These are phyloP conservation scores for Chionographis japonica DNA, from an alignment of 106 monocot genomes.

Conservation along the genomic window DNA sequence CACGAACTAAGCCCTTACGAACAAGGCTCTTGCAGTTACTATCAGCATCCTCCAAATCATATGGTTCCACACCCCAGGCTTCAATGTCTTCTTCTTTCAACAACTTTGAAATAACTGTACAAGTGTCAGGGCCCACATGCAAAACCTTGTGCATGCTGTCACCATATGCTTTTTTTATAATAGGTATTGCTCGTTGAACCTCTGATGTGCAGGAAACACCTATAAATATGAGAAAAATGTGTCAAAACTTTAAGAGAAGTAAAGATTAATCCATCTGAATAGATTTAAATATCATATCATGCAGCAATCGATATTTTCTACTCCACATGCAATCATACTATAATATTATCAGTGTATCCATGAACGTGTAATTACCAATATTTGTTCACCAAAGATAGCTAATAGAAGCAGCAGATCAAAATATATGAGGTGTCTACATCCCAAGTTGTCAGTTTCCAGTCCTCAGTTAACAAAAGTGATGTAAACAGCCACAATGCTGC, in stretches of 20 bases:
- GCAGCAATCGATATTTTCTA: no score
- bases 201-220: slow-evolving; percentile 55
- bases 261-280: no score
- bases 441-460: no score
- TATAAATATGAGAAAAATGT: slow-evolving; percentile 4
- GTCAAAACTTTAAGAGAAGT: no score
- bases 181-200: slow-evolving; percentile 48
- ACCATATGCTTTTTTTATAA: slow-evolving; percentile 57
- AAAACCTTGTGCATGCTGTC: slow-evolving; percentile 53
- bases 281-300: no score
- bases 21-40: slow-evolving; percentile 57
- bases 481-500: no score
- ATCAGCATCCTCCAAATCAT: slow-evolving; percentile 69
- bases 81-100: slow-evolving; percentile 54
- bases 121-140: slow-evolving; percentile 68
- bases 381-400: no score
- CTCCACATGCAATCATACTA: no score
- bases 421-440: no score
- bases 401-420: no score
- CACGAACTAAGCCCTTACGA: slow-evolving; percentile 63
- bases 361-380: neutral
- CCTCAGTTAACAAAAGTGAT: no score
- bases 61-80: slow-evolving; percentile 68
- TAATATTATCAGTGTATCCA: no score
- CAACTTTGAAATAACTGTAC: slow-evolving; percentile 50